Evolutionary conservation across 73 alveolate genomes (phyloP), one percentile per base, ranked within the genome.

Genomic region (Symbiodinium natans): DNA sequence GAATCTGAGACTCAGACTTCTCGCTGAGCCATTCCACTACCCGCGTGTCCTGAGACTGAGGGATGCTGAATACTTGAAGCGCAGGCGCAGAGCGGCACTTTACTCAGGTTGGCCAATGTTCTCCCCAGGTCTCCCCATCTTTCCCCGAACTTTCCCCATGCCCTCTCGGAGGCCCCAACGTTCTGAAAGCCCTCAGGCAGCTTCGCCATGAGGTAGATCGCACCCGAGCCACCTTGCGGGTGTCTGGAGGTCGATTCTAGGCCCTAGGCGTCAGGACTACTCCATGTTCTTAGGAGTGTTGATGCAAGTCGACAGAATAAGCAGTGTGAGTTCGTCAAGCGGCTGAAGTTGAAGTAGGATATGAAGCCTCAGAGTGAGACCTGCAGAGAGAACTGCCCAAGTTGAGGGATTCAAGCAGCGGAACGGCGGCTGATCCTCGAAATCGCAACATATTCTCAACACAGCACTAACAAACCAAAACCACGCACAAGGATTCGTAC

Each of bases 161-260:
- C 83, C 38, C 38, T 13, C 36, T 15, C 38, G 1, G 36, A 71
- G 10, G 83, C 36, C 38, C 38, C 17, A 25, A 33, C 97, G 40
- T 90, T 41, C 25, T 90, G 89, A 73, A 90, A 90, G 42, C 97
- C 97, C 21, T 39, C 52, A 6, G 97, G 97, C 88, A 90, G 54
- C 40, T 71, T 90, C 40, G 54, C 97, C 97, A 90, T 90, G 89
- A 90, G 48, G 25, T 90, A 90, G 88, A 90, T 90, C 33, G 97
- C 97, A 9, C 97, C 97, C 3, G 97, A 90, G 23, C 97, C 97
- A n/a, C 97, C 97, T 90, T 73, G n/a, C n/a, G n/a, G n/a, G n/a
- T n/a, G 8, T 48, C 17, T 48, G 63, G 63, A 8, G 23, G 17
- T 8, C 63, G 8, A 8, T 48, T 17, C 8, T 17, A 8, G 63